A percentile compares a stretch with the other conserved stretches of the same genome.
Conservation (phyloP, 1,284 basidiomycete species). For the Kwoniella shivajii region DNA sequence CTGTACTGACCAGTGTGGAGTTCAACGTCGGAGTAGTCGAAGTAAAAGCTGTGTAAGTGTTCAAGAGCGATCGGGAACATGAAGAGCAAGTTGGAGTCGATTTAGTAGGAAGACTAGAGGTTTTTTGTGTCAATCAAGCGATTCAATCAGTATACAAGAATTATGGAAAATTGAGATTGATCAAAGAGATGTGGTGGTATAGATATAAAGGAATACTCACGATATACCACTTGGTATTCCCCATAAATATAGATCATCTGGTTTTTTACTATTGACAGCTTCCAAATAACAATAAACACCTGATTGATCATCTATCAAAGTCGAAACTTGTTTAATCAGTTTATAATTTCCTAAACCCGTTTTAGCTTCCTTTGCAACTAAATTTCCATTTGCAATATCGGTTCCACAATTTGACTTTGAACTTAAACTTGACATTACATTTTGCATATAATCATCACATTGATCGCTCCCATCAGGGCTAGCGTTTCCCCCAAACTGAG, state of each 20-base stretch:
- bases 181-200: neutral
- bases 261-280: conserved; percentile 31
- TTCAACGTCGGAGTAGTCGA: conserved; percentile 40
- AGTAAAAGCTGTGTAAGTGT: conserved; percentile 29
- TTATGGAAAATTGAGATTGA: neutral
- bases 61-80: conserved; percentile 45
- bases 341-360: conserved; percentile 47
- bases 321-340: conserved; percentile 41
- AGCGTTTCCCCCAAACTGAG: conserved; percentile 14
- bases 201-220: conserved; percentile 33
- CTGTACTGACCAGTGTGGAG: conserved; percentile 32
- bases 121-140: neutral
- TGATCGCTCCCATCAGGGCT: too few relatives aligned
- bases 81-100: conserved; percentile 48
- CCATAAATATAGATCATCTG: conserved; percentile 54
- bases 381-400: conserved; percentile 27
- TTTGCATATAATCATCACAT: conserved; percentile 38
- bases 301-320: conserved; percentile 35
- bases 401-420: conserved; percentile 40
- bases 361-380: conserved; percentile 32
- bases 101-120: conserved; percentile 40
- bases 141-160: too few relatives aligned
- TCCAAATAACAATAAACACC: conserved; percentile 51
- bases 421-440: conserved; percentile 22
- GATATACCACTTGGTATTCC: conserved; percentile 41